Evolutionary conservation across 176 grass and related monocot genomes (phyloP).

Genomic region (Lolium rigidum): DNA sequence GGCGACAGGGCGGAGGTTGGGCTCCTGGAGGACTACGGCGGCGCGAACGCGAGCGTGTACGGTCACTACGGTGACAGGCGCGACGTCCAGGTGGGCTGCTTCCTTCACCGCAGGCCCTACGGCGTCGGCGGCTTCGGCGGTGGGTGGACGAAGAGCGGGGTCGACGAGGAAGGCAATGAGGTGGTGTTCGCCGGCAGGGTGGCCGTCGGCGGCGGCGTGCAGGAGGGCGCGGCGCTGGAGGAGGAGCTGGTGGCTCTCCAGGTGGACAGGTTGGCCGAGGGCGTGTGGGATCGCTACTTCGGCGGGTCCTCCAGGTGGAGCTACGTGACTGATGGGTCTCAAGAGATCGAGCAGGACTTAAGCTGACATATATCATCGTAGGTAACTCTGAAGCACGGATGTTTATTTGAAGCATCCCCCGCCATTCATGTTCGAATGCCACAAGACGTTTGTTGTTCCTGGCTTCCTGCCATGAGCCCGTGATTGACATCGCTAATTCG

Average conservation of each 20-base stretch:
- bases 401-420: background rate
- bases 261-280: slow-evolving; percentile 52
- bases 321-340: background rate
- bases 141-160: background rate
- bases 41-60: slow-evolving; percentile 54
- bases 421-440: background rate
- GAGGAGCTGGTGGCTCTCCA: slow-evolving; percentile 52
- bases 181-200: slow-evolving; percentile 61
- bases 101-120: slow-evolving; percentile 32
- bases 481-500: background rate
- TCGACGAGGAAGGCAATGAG: slow-evolving; percentile 50
- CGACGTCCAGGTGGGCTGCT: slow-evolving; percentile 47
- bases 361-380: background rate
- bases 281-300: slow-evolving; percentile 63
- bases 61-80: slow-evolving; percentile 17
- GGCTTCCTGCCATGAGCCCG: too few relatives aligned
- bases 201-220: background rate
- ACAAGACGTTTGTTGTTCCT: background rate
- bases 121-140: background rate
- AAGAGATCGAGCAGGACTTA: background rate
- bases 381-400: too few relatives aligned
- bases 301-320: slow-evolving; percentile 65
- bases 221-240: slow-evolving; percentile 30
- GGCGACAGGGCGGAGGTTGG: slow-evolving; percentile 40
- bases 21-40: slow-evolving; percentile 52